Evolutionary conservation across 345 rosid species (phyloP).

Genomic region (Viola odorata): DNA sequence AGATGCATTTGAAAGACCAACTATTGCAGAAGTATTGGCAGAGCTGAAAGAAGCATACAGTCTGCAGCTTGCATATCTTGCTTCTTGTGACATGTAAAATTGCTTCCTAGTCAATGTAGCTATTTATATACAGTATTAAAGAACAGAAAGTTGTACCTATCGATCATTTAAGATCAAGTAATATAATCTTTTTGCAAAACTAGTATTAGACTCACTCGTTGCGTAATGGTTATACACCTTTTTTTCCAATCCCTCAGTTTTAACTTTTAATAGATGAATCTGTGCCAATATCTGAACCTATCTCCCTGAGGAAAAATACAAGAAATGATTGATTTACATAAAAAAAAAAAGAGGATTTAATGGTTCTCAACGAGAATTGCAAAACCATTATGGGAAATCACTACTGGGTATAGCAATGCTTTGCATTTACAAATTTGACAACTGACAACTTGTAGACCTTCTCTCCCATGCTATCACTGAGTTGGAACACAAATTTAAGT

Average conservation of each 20-base stretch:
- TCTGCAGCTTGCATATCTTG: conserved; percentile 69
- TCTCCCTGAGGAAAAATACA: no score
- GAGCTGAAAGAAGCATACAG: conserved; percentile 74
- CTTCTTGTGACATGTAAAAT: conserved; percentile 44
- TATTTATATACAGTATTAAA: not conserved
- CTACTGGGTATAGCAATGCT: not conserved
- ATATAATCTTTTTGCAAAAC: no score
- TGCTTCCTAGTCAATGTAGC: conserved; percentile 9
- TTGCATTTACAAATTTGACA: not conserved
- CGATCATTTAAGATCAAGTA: no score
- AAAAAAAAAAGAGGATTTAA: no score
- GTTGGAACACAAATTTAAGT: not conserved
- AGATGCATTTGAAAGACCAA: conserved; percentile 68
- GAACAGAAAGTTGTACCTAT: no score
- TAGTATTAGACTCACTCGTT: no score
- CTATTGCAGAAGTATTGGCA: conserved; percentile 52
- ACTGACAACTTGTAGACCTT: not conserved
- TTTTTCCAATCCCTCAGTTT: no score
- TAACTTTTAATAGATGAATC: no score
- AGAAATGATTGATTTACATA: no score
- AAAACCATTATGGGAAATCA: conserved; percentile 13
- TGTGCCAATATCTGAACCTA: no score
- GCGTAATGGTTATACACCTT: no score
- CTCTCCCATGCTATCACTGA: not conserved
- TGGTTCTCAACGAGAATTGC: conserved; percentile 18